A percentile compares a stretch with the other conserved stretches of the same genome.
Evolutionary conservation across 768 basidiomycete genomes (phyloP).

Genomic region (Tylopilus balloui): DNA sequence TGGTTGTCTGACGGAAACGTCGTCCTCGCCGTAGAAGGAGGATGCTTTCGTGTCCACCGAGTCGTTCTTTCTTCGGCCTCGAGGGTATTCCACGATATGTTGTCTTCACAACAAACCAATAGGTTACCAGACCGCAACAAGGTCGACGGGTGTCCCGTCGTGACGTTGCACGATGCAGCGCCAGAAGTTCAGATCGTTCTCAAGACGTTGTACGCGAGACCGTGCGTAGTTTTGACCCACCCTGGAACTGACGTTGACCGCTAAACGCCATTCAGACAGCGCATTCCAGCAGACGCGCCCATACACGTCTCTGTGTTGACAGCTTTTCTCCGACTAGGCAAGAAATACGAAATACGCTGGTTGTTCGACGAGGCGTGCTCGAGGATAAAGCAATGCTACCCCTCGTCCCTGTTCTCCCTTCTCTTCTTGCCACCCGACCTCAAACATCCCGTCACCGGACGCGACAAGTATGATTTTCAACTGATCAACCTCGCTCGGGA

Average conservation of each 20-base stretch:
- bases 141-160: conserved; percentile 24
- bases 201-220: conserved; percentile 20
- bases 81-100: conserved; percentile 18
- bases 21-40: conserved; percentile 21
- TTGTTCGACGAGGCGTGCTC: conserved; percentile 12
- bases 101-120: conserved; percentile 9
- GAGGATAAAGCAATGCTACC: conserved; percentile 22
- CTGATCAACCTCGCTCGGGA: conserved; percentile 24
- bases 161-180: conserved; percentile 17
- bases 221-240: conserved; percentile 16
- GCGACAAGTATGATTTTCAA: conserved; percentile 25
- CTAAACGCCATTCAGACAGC: conserved; percentile 19
- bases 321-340: conserved; percentile 23
- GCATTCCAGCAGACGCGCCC: conserved; percentile 15
- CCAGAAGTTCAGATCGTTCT: conserved; percentile 25
- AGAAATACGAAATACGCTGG: conserved; percentile 21
- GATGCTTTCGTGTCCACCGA: conserved; percentile 20
- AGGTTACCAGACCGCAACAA: conserved; percentile 12
- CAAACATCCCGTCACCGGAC: conserved; percentile 17
- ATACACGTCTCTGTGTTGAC: conserved; percentile 20
- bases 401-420: conserved; percentile 23
- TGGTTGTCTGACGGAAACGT: conserved; percentile 25
- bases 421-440: conserved; percentile 22
- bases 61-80: conserved; percentile 22
- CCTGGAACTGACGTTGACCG: background rate